phyloP scores from a whole-genome alignment of 2,329 filamentous ascomycete species.

The Monosporascus ibericus region DNA sequence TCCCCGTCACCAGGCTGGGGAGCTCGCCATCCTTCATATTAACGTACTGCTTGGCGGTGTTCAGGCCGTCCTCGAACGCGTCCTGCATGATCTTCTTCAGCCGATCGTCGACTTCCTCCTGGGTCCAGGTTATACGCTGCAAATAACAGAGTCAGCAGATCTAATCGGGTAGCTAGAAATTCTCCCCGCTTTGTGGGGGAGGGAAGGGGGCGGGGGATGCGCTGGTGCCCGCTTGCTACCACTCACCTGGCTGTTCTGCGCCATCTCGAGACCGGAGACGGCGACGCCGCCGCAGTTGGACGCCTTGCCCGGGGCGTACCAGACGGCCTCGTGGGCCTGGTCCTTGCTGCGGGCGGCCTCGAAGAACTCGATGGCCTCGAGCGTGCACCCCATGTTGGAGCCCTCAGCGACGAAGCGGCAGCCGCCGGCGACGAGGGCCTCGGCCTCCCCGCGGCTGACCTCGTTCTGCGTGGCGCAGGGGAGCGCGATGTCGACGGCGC shows the following conservation, averaged over 20 bases:
- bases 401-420: slow-evolving; percentile 88
- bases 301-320: slow-evolving; percentile 96
- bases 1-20: slow-evolving; percentile 84
- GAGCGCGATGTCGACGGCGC: slow-evolving; percentile 83
- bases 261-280: slow-evolving; percentile 97
- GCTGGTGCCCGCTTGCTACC: neutral
- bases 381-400: slow-evolving; percentile 98
- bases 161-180: no score
- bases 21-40: slow-evolving; percentile 72
- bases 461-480: slow-evolving; percentile 97
- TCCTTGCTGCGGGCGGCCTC: slow-evolving; percentile 65
- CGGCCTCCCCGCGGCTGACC: slow-evolving; percentile 84
- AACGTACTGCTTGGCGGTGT: slow-evolving; percentile 87
- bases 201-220: neutral
- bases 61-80: slow-evolving; percentile 83
- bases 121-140: slow-evolving; percentile 73
- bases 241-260: slow-evolving; percentile 71
- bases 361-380: slow-evolving; percentile 89
- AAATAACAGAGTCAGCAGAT: no score
- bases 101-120: slow-evolving; percentile 84
- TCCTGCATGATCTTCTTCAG: slow-evolving; percentile 93
- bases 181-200: no score
- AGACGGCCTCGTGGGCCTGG: slow-evolving; percentile 66
- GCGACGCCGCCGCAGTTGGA: slow-evolving; percentile 97
- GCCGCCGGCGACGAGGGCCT: slow-evolving; percentile 70